Percentiles rank a stretch among this genome's conserved stretches.
Conservation (phyloP, 208 protist species). For the Trypanosoma avium region DNA sequence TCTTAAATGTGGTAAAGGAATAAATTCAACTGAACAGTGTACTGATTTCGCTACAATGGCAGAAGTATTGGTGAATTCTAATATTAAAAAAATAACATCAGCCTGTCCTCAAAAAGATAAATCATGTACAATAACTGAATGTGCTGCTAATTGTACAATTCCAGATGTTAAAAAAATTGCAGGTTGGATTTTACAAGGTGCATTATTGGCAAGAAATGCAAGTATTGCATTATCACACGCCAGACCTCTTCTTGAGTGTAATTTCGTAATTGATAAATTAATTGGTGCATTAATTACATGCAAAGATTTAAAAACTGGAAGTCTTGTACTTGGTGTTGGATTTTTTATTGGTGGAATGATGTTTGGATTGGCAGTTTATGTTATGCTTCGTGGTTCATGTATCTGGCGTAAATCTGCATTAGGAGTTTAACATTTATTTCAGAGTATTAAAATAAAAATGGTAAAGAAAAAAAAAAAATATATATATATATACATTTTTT, state of each 20-base stretch:
- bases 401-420: conserved; percentile 36
- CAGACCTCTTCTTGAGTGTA: conserved; percentile 56
- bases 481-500: too few species aligned
- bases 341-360: conserved; percentile 78
- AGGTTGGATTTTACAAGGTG: conserved; percentile 24
- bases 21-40: conserved; percentile 30
- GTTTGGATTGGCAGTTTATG: conserved; percentile 62
- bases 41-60: conserved; percentile 26
- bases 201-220: conserved; percentile 42
- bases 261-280: conserved; percentile 71
- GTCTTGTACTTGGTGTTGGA: conserved; percentile 47
- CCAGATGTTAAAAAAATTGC: conserved; percentile 30
- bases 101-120: not conserved
- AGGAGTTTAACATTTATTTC: too few species aligned
- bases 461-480: too few species aligned
- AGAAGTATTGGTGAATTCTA: not conserved
- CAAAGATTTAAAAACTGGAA: not conserved
- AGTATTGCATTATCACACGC: conserved; percentile 57
- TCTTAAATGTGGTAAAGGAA: not conserved
- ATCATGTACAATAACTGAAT: conserved; percentile 34
- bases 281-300: conserved; percentile 32
- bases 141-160: conserved; percentile 22
- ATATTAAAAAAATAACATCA: not conserved
- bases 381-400: conserved; percentile 53
- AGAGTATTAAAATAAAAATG: too few species aligned